Evolutionary conservation across 140 eudicot genomes (phyloP), one percentile per base, ranked within the genome.

Genomic region (Bidens hawaiensis): DNA sequence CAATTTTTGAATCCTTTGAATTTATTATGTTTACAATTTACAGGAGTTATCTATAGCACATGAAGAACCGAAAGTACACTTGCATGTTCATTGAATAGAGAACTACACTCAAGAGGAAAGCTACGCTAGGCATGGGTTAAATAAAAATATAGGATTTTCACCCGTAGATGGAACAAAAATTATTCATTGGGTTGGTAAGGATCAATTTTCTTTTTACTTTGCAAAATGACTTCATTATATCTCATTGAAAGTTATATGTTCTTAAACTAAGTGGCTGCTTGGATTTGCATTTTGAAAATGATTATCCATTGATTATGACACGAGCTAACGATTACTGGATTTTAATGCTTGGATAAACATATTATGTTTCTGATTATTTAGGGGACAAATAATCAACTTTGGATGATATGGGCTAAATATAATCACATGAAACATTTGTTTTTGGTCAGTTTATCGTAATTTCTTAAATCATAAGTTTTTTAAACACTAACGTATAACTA

Each of bases 41-140:
- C n/a, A n/a, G n/a, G n/a, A n/a, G n/a, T n/a, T n/a, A n/a, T n/a
- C n/a, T n/a, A n/a, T n/a, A n/a, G n/a, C n/a, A n/a, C n/a, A n/a
- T n/a, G n/a, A n/a, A n/a, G n/a, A n/a, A n/a, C n/a, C 36, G 88
- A 91, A 81, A 91, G 99, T 69, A 91, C 99, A 41, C 86, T 91
- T 52, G 99, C 99, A 46, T 91, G 93, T 61, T 75, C 99, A 21
- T 63, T 91, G 24, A 86, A 77, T 22, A 87, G 99, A 79, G 94
- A 87, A 77, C 68, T 91, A 68, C 89, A 91, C 68, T 75, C 87
- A 13, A 79, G 77, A 81, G 99, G 95, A 38, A 91, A 82, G 40
- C 87, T 91, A 91, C 80, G 73, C 88, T 60, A 85, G 99, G 76
- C 96, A 91, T 72, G 99, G 99, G 41, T 71, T 91, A 17, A 91